These are phyloP conservation scores for Zygnema cylindricum DNA, from an alignment of 139 green algal genomes.

Conservation along the genomic window DNA sequence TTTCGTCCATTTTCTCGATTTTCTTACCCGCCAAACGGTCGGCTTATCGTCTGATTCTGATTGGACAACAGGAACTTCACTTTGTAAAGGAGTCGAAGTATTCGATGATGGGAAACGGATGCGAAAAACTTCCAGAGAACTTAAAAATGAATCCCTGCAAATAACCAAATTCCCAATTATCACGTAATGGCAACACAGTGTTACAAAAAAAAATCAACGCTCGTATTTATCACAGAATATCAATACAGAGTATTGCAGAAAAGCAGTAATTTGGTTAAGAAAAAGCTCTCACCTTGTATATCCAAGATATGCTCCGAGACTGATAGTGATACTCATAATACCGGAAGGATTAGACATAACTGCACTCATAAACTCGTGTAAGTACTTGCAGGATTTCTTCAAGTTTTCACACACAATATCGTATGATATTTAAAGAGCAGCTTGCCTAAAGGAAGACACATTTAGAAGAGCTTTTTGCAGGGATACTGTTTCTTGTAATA, in stretches of 20 bases:
- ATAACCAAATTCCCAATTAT: neutral
- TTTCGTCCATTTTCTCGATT: neutral
- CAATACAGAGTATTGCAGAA: too few relatives aligned
- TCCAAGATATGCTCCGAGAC: neutral
- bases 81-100: neutral
- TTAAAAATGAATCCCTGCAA: conserved; percentile 12
- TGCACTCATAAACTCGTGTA: neutral
- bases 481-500: neutral
- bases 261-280: neutral
- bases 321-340: neutral
- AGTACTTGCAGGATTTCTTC: neutral
- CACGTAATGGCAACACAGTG: neutral
- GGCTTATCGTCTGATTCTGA: neutral
- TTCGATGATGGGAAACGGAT: neutral
- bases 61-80: neutral
- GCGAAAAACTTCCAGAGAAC: neutral
- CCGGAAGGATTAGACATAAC: neutral
- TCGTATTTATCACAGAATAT: neutral
- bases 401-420: neutral
- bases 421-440: too few relatives aligned
- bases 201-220: neutral
- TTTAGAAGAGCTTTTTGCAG: neutral
- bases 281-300: conserved; percentile 17
- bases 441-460: too few relatives aligned
- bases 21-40: neutral